Conservation (phyloP, 305 asterid genomes). For the Fraxinus dipetala region DNA sequence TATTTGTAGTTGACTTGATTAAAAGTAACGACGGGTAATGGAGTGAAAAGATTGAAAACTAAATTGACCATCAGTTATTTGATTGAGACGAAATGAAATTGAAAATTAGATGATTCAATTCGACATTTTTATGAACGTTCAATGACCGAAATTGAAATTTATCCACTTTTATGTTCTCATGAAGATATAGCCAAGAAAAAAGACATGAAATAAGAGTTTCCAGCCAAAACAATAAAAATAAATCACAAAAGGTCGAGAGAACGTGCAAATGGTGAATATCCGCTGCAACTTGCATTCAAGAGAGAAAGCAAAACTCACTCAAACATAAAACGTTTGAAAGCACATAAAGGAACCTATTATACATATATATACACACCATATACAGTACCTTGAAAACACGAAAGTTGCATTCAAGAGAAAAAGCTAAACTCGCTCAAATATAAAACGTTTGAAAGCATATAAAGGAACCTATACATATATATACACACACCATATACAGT, state of each 20-base stretch:
- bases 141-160: not conserved
- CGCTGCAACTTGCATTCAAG: not conserved
- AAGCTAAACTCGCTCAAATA: not conserved
- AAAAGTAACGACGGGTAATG: not conserved
- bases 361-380: not conserved
- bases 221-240: too few species aligned
- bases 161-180: not conserved
- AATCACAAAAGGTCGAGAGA: not conserved
- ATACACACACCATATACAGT: not conserved
- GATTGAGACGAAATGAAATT: not conserved
- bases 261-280: not conserved
- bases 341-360: not conserved
- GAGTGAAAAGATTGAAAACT: not conserved
- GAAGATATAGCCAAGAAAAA: not conserved
- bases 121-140: not conserved
- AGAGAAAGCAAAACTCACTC: not conserved
- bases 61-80: not conserved
- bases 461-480: not conserved
- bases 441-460: not conserved
- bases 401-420: not conserved
- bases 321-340: not conserved
- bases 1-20: not conserved
- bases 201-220: not conserved
- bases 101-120: not conserved
- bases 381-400: not conserved